Conservation (phyloP, 768 basidiomycete species). For the Fomitopsis serialis region DNA sequence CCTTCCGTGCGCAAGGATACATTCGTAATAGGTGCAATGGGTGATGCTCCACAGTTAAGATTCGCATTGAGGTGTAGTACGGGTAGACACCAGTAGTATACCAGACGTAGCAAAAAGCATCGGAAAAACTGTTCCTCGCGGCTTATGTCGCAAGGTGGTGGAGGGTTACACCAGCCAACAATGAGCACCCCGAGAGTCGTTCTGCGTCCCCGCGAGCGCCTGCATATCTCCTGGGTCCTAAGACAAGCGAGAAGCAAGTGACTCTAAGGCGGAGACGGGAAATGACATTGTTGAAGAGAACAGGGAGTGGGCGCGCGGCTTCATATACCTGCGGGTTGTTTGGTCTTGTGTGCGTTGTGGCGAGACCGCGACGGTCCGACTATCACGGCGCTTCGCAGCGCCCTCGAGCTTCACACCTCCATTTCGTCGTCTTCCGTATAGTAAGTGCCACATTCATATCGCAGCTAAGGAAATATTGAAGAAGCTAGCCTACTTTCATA, state of each 20-base stretch:
- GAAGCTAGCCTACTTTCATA: too few species aligned
- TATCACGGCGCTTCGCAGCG: neutral
- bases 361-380: neutral
- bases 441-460: too few species aligned
- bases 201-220: conserved; percentile 22
- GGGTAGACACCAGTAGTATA: too few species aligned
- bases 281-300: conserved; percentile 15
- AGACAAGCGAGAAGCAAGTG: conserved; percentile 16
- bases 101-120: too few species aligned
- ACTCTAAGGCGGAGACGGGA: conserved; percentile 20
- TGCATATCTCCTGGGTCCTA: conserved; percentile 13
- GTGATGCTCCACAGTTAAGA: too few species aligned
- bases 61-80: too few species aligned
- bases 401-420: too few species aligned
- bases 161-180: conserved; percentile 13
- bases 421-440: too few species aligned
- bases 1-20: too few species aligned
- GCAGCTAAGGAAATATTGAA: too few species aligned
- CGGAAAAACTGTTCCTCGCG: neutral
- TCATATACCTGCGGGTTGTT: conserved; percentile 6
- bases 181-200: conserved; percentile 9
- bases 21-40: too few species aligned
- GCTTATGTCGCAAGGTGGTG: conserved; percentile 1
- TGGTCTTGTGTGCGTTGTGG: conserved; percentile 8
- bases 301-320: neutral